These are phyloP conservation scores for Penicillium canescens DNA, from an alignment of 495 filamentous ascomycete species.

Conservation along the genomic window DNA sequence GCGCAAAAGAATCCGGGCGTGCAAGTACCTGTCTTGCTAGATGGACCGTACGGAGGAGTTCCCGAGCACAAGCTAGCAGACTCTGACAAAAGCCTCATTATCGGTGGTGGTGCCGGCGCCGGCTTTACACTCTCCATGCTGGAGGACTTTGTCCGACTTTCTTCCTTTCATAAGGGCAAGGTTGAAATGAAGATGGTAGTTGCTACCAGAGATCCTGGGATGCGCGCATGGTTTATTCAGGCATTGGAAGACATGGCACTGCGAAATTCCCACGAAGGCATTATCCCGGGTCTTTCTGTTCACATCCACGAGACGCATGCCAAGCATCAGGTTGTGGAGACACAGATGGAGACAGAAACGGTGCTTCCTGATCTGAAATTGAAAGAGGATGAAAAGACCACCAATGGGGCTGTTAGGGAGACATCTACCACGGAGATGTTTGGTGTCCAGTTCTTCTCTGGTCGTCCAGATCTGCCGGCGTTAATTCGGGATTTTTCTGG, in stretches of 20 bases:
- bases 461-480: slow-evolving; percentile 13
- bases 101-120: slow-evolving; percentile 51
- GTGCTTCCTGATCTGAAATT: not conserved
- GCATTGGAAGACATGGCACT: slow-evolving; percentile 21
- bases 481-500: slow-evolving; percentile 3
- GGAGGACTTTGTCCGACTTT: slow-evolving; percentile 24
- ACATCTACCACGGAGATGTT: slow-evolving; percentile 9
- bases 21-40: slow-evolving; percentile 32
- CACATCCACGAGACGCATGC: slow-evolving; percentile 20
- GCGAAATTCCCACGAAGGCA: slow-evolving; percentile 7
- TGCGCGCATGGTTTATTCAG: slow-evolving; percentile 25
- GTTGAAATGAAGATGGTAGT: slow-evolving; percentile 24
- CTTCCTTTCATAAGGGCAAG: not conserved
- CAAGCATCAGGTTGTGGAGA: not conserved
- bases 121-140: slow-evolving; percentile 46
- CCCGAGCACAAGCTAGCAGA: slow-evolving; percentile 13
- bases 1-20: slow-evolving; percentile 27
- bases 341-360: not conserved
- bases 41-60: slow-evolving; percentile 47
- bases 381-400: not conserved
- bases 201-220: slow-evolving; percentile 24
- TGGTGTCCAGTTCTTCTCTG: slow-evolving; percentile 13
- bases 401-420: not conserved
- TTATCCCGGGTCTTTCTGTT: slow-evolving; percentile 11
- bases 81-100: slow-evolving; percentile 35